Evolutionary conservation across 2,329 filamentous ascomycete genomes (phyloP).

Genomic region (Penicillium expansum): DNA sequence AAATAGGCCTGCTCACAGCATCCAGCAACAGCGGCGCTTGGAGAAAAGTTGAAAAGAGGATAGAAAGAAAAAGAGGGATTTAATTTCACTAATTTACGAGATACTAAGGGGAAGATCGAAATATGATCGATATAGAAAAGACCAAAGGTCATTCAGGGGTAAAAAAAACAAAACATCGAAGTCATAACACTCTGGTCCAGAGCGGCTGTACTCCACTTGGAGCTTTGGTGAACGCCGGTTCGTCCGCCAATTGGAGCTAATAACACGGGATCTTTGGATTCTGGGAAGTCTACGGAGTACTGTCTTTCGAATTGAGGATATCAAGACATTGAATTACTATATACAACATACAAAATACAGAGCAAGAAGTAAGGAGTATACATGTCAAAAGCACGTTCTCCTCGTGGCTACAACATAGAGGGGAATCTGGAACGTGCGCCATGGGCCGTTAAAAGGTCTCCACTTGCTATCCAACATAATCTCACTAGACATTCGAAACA

Average conservation of each 20-base stretch:
- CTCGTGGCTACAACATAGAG: no score
- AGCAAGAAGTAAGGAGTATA: neutral
- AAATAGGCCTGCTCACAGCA: conserved; percentile 37
- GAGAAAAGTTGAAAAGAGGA: conserved; percentile 22
- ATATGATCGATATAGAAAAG: neutral
- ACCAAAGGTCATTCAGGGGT: conserved; percentile 20
- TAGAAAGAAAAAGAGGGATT: conserved; percentile 10
- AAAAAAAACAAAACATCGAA: no score
- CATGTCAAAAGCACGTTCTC: conserved; percentile 2
- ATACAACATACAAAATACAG: no score
- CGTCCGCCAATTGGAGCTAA: no score
- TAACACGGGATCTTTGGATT: no score
- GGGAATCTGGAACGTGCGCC: conserved; percentile 15
- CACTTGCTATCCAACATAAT: conserved; percentile 2
- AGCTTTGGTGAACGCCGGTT: conserved; percentile 18
- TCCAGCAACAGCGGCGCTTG: conserved; percentile 37
- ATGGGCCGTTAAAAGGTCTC: conserved; percentile 14
- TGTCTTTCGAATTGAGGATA: no score
- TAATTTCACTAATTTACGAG: neutral
- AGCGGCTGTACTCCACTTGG: conserved; percentile 17
- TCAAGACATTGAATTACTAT: no score
- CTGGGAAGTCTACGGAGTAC: no score
- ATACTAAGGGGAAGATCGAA: neutral
- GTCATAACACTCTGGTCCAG: no score
- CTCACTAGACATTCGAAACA: neutral